These are phyloP conservation scores for Coffea humblotiana DNA, from an alignment of 305 asterid genomes.

Conservation along the genomic window DNA sequence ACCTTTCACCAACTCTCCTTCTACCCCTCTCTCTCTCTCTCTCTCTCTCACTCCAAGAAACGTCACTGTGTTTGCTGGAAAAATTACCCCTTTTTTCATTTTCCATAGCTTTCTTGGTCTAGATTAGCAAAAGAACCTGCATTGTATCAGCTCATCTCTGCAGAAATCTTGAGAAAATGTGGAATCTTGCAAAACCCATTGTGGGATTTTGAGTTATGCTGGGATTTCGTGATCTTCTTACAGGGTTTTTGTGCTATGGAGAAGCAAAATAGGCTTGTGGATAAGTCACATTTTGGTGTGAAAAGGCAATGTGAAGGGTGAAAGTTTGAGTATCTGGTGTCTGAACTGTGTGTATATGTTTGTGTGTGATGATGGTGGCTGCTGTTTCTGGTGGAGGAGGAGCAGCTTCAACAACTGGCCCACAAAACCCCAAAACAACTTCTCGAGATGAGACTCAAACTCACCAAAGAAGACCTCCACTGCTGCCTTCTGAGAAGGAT, in stretches of 20 bases:
- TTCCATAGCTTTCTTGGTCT: slow-evolving; percentile 20
- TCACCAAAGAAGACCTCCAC: slow-evolving; percentile 53
- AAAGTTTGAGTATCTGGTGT: slow-evolving; percentile 29
- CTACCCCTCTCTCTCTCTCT: slow-evolving; percentile 27
- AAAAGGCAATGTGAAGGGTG: slow-evolving; percentile 52
- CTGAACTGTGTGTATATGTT: slow-evolving; percentile 24
- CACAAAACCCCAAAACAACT: slow-evolving; percentile 43
- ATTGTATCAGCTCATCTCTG: slow-evolving; percentile 5
- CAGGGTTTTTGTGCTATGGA: slow-evolving; percentile 38
- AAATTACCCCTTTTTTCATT: slow-evolving; percentile 17
- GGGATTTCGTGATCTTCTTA: slow-evolving; percentile 53
- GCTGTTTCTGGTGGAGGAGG: slow-evolving; percentile 69
- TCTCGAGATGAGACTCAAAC: slow-evolving; percentile 18
- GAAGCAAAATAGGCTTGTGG: slow-evolving; percentile 35
- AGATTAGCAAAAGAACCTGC: slow-evolving; percentile 1
- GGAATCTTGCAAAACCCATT: slow-evolving; percentile 38
- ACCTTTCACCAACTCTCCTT: slow-evolving; percentile 27
- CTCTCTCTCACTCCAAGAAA: slow-evolving; percentile 22
- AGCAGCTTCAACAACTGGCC: slow-evolving; percentile 58
- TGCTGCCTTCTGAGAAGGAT: slow-evolving; percentile 77
- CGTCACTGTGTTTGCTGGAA: slow-evolving; percentile 36
- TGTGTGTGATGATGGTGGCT: slow-evolving; percentile 68
- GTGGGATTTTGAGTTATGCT: slow-evolving; percentile 44
- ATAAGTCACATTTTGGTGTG: slow-evolving; percentile 31
- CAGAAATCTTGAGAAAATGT: slow-evolving; percentile 37